Base-by-base conservation (phyloP, 805 yeast genomes). In the Metschnikowia orientalis region DNA sequence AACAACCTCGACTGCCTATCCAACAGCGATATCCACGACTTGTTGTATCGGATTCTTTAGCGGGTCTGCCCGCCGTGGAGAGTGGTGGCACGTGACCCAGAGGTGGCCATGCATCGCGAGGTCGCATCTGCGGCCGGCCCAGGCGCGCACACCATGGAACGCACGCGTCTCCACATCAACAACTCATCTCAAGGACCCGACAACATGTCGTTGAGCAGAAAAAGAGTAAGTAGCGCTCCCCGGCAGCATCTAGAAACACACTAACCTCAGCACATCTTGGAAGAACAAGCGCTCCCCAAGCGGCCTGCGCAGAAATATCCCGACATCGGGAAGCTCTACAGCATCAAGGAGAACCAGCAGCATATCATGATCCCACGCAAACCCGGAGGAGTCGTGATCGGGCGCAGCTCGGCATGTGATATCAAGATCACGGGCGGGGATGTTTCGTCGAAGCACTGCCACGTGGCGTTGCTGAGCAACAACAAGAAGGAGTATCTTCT, bases 401-500 rank as follows among this genome's bases (percentile, higher is more conserved):
- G 85, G 1, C 62, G 85, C 37, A 75, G 81, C 47, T 65, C 78
- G 30, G 59, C 72, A 8, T 77, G 84, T 52, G 84, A 79, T 41
- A 53, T 79, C 9, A 57, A 61, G 4, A 54, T 82, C 3, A 38
- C 46, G n/a, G 79, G 77, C 7, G 56, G 61, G 1, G 88, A 81
- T 45, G 76, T 81, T 6, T 81, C 88, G 0, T 75, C 85, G 0
- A 61, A 63, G 18, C 90, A 82, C 50, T 77, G 85, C 45, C 69
- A 69, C 34, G 52, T 81, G 7, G 54, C 69, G 3, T 54, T 71
- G 4, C 59, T 74, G 6, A 39, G 32, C 49, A 61, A 34, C 52
- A 63, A 61, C 12, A 37, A 47, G 13, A 44, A 41, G 40, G 73
- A 51, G 40, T 59, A 37, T 42, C 67, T 47, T 40, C 75, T 72